Base-by-base conservation (phyloP, 2,329 filamentous ascomycete genomes). In the Emmonsiellopsis sp. region DNA sequence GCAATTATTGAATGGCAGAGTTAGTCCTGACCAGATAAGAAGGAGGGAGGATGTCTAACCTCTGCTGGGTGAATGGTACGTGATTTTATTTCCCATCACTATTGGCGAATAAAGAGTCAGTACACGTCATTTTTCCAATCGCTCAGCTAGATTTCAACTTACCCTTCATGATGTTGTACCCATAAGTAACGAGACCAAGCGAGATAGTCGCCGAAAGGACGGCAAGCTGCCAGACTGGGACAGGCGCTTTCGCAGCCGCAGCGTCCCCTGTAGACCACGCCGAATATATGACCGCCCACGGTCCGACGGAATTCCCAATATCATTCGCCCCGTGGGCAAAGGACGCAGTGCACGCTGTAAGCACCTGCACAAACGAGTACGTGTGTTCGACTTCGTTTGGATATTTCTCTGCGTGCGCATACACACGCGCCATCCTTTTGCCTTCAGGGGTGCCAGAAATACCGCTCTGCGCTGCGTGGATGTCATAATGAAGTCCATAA, bases 161-260 rank as follows among this genome's bases (percentile, higher is more conserved):
- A 82, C 80, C 82, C 74, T 87, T 88, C 85, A 89, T 89, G 72
- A 89, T 89, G 75, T 89, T 89, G 75, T 89, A 89, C 8, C 86
- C 86, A 62, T 89, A 89, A 11, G 85, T 89, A 64, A 84, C 76
- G 54, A 89, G 76, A 60, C 86, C 86, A 42, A 83, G 58, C 46
- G 78, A 87, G 64, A 89, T 83, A 40, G 76, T 81, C 1, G 75
- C 67, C 30, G 82, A 77, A 10, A 87, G 73, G 15, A 90, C 84
- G 50, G 83, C 87, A 52, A 91, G 78, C 70, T 89, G 86, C 87
- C 87, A 92, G 45, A 86, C 64, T 3, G 84, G 84, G 0, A 91
- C 86, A 0, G 78, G 69, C 2, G 82, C 79, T 71, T 87, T 87
- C 59, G 82, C 69, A 2, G 74, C 73, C 11, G 80, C 75, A 3